Evolutionary conservation across 176 grass and related monocot genomes (phyloP).

Genomic region (Dendrocalamus sinicus): DNA sequence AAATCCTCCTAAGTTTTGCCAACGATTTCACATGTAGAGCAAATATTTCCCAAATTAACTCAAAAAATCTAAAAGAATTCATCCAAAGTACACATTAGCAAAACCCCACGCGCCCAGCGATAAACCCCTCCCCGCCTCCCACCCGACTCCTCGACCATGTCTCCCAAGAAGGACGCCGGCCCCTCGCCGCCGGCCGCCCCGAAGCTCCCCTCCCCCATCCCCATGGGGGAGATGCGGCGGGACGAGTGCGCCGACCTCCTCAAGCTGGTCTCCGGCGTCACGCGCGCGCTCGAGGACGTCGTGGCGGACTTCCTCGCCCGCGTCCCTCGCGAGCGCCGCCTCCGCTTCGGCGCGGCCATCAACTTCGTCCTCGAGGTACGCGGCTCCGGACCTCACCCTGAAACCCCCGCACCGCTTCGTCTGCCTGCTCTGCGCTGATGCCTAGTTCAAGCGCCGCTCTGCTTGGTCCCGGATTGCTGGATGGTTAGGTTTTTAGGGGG

Average conservation of each 20-base stretch:
- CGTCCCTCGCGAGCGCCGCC: constrained; percentile 63
- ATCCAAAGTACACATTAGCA: too few species aligned
- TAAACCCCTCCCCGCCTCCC: constrained; percentile 32
- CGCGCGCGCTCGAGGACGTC: constrained; percentile 68
- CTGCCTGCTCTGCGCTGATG: background rate
- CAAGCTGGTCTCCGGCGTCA: constrained; percentile 55
- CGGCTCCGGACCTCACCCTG: background rate
- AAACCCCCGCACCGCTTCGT: background rate
- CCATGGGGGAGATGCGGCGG: constrained; percentile 42
- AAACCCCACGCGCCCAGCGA: background rate
- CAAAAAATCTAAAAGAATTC: too few species aligned
- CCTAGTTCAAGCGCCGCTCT: constrained; percentile 27
- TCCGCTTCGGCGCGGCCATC: constrained; percentile 67
- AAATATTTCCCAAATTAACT: background rate
- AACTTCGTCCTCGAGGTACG: constrained; percentile 68
- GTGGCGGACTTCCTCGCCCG: constrained; percentile 65
- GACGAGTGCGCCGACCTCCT: constrained; percentile 64
- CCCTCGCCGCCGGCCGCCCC: background rate
- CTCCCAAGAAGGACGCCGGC: constrained; percentile 30
- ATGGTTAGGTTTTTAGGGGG: background rate
- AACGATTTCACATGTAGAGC: background rate
- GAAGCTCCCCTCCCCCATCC: background rate
- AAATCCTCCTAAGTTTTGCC: background rate
- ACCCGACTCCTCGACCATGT: constrained; percentile 34
- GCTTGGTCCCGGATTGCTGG: background rate